phyloP scores from a whole-genome alignment of 345 rosid species.

The Luvunga scandens region DNA sequence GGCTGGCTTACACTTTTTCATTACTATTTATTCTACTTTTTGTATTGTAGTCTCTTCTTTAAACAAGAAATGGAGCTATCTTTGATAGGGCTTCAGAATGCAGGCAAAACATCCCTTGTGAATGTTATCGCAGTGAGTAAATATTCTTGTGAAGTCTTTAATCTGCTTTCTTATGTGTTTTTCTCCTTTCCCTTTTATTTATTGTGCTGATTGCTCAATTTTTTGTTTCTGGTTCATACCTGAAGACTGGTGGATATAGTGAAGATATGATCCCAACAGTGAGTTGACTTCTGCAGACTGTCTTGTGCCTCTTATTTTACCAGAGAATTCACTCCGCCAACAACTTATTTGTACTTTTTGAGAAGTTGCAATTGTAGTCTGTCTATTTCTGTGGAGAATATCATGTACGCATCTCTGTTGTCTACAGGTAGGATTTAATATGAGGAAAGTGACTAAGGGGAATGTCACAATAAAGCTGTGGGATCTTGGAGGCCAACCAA shows the following conservation, averaged over 20 bases:
- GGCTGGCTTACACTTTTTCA: background rate
- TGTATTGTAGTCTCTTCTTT: slow-evolving; percentile 45
- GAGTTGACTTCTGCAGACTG: slow-evolving; percentile 1
- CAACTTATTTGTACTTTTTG: slow-evolving; percentile 7
- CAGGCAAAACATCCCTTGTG: slow-evolving; percentile 72
- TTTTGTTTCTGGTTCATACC: slow-evolving; percentile 16
- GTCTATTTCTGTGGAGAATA: background rate
- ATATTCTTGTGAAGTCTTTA: background rate
- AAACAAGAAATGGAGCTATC: slow-evolving; percentile 75
- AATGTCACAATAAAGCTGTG: slow-evolving; percentile 80
- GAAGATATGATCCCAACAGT: slow-evolving; percentile 97
- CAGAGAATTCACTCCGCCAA: background rate
- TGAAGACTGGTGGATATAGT: slow-evolving; percentile 83
- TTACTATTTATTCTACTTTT: background rate
- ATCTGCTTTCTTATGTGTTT: background rate
- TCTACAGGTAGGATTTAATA: slow-evolving; percentile 76
- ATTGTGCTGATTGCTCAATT: slow-evolving; percentile 22
- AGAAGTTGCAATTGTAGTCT: background rate
- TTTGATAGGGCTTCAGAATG: slow-evolving; percentile 70
- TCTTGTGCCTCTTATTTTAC: background rate
- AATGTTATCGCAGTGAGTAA: slow-evolving; percentile 62
- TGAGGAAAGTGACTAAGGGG: slow-evolving; percentile 88
- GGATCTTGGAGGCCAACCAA: slow-evolving; percentile 86
- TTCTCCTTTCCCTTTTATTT: background rate
- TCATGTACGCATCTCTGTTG: background rate